Evolutionary conservation across 2,329 filamentous ascomycete species (phyloP).

Genomic region (Claviceps cyperi): DNA sequence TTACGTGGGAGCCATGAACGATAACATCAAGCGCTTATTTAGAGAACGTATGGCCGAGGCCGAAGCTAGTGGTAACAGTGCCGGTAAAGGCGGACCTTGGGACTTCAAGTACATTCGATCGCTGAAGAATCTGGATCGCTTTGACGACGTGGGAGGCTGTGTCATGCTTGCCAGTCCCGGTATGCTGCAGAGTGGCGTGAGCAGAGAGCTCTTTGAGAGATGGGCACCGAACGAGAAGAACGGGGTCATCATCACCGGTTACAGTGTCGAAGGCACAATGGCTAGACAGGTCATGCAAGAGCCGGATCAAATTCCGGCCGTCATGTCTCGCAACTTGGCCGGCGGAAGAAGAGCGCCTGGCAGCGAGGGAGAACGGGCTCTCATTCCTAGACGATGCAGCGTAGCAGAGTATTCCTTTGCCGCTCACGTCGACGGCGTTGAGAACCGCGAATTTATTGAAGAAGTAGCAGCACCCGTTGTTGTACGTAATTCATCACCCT

Average conservation of each 20-base stretch:
- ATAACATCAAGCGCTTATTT: constrained; percentile 96
- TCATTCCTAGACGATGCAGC: constrained; percentile 85
- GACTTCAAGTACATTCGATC: constrained; percentile 92
- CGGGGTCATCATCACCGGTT: constrained; percentile 96
- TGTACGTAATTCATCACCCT: constrained; percentile 30
- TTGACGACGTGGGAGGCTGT: constrained; percentile 88
- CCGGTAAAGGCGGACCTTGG: constrained; percentile 76
- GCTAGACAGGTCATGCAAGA: constrained; percentile 90
- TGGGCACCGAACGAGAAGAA: constrained; percentile 97
- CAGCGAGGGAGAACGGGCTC: constrained; percentile 67
- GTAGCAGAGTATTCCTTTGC: constrained; percentile 93
- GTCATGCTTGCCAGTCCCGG: constrained; percentile 96
- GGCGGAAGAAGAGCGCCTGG: constrained; percentile 47
- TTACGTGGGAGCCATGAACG: constrained; percentile 96
- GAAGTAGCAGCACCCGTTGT: constrained; percentile 86
- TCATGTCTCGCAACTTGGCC: constrained; percentile 64
- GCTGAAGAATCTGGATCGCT: constrained; percentile 82
- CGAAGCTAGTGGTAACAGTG: constrained; percentile 61
- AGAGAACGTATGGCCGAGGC: constrained; percentile 83
- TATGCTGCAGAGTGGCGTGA: constrained; percentile 96
- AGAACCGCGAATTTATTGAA: constrained; percentile 95
- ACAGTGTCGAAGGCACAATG: constrained; percentile 98
- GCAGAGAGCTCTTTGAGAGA: constrained; percentile 77
- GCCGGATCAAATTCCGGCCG: constrained; percentile 84
- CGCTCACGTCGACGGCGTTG: constrained; percentile 87